phyloP scores from a whole-genome alignment of 2,329 filamentous ascomycete species.

The Fusarium torulosum region DNA sequence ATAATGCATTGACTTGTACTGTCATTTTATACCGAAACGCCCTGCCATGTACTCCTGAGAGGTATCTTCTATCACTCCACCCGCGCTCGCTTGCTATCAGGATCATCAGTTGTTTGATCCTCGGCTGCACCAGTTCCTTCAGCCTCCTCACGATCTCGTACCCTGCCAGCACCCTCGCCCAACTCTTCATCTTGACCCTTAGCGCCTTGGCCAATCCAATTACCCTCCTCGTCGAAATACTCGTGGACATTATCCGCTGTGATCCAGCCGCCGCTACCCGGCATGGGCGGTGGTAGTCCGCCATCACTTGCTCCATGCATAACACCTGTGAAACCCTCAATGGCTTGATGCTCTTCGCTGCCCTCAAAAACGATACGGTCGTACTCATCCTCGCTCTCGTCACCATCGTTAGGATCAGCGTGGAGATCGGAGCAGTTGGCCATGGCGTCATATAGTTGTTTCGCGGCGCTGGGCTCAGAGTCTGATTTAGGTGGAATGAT shows the following conservation, averaged over 20 bases:
- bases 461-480: conserved; percentile 43
- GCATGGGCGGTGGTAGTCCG: conserved; percentile 73
- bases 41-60: conserved; percentile 34
- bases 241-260: conserved; percentile 91
- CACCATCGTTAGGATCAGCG: conserved; percentile 73
- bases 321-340: conserved; percentile 70
- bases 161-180: conserved; percentile 74
- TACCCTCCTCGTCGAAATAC: conserved; percentile 84
- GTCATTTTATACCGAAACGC: conserved; percentile 34
- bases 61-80: conserved; percentile 55
- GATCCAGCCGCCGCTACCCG: conserved; percentile 85
- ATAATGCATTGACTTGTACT: conserved; percentile 11
- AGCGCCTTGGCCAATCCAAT: conserved; percentile 70
- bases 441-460: conserved; percentile 74
- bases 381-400: conserved; percentile 67
- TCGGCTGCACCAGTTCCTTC: conserved; percentile 62
- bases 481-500: conserved; percentile 64
- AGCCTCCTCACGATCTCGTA: conserved; percentile 66
- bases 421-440: conserved; percentile 81
- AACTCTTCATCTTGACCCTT: conserved; percentile 61
- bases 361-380: conserved; percentile 70
- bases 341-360: conserved; percentile 60
- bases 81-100: conserved; percentile 62
- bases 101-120: conserved; percentile 53
- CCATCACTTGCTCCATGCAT: conserved; percentile 62